These are phyloP conservation scores for Multifurca ochricompacta DNA, from an alignment of 768 basidiomycete species.

Conservation along the genomic window DNA sequence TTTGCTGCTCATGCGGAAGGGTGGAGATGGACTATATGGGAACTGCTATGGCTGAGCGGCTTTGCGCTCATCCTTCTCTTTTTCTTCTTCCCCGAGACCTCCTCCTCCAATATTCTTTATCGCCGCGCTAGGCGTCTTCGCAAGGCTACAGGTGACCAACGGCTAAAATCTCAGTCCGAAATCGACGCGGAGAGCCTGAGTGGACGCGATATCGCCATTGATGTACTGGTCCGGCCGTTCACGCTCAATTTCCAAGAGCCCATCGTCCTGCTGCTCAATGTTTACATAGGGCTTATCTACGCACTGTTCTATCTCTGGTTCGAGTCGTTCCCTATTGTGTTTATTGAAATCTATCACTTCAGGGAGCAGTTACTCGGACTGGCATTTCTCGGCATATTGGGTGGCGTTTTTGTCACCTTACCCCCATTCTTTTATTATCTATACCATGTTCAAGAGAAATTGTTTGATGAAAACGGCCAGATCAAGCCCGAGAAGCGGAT, in stretches of 20 bases:
- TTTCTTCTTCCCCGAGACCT: constrained; percentile 30
- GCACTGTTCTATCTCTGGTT: constrained; percentile 31
- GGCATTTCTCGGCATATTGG: constrained; percentile 26
- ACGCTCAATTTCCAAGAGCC: constrained; percentile 28
- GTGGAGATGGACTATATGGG: constrained; percentile 32
- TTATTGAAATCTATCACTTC: constrained; percentile 29
- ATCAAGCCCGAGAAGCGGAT: constrained; percentile 29
- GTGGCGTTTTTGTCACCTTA: neutral
- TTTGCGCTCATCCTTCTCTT: constrained; percentile 26
- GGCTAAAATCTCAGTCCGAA: constrained; percentile 25
- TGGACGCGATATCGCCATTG: constrained; percentile 21
- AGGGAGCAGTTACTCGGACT: constrained; percentile 27
- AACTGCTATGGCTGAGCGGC: constrained; percentile 28
- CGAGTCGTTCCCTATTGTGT: constrained; percentile 31
- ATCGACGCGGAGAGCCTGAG: constrained; percentile 23
- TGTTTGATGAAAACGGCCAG: constrained; percentile 15
- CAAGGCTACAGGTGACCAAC: constrained; percentile 26
- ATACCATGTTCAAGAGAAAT: constrained; percentile 10
- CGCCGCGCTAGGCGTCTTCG: constrained; percentile 29
- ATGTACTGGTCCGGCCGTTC: constrained; percentile 28
- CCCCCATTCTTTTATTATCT: constrained; percentile 16
- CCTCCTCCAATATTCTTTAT: constrained; percentile 27
- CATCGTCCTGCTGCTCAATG: constrained; percentile 26
- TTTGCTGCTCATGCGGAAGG: constrained; percentile 28
- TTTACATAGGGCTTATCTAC: constrained; percentile 30